Percentiles rank a stretch among this genome's conserved stretches.
Conservation (phyloP, 352 stramenopile genomes). For the Phytophthora quininea region DNA sequence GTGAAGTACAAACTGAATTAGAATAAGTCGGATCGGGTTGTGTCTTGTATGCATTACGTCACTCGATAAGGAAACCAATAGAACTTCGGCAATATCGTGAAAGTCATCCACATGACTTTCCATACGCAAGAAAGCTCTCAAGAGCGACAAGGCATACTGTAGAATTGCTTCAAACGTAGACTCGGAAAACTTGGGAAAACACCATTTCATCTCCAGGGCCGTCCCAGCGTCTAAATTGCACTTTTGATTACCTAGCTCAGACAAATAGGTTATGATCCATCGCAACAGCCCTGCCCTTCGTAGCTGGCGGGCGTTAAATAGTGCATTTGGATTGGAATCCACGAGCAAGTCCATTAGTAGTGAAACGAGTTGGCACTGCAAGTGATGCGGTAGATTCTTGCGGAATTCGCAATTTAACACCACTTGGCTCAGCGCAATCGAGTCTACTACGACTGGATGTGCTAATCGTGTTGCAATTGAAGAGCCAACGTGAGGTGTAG, state of each 20-base stretch:
- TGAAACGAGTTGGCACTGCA: constrained; percentile 62
- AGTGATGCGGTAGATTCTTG: constrained; percentile 35
- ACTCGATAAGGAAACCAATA: constrained; percentile 58
- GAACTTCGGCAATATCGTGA: constrained; percentile 40
- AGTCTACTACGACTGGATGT: constrained; percentile 62
- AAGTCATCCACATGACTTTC: constrained; percentile 72
- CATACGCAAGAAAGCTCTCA: constrained; percentile 52
- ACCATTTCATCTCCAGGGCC: constrained; percentile 51
- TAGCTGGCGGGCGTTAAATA: constrained; percentile 81
- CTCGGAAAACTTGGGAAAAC: constrained; percentile 55
- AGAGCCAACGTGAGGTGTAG: background rate
- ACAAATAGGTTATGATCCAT: constrained; percentile 67
- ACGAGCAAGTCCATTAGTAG: constrained; percentile 56
- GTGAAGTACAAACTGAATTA: constrained; percentile 64
- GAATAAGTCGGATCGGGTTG: constrained; percentile 42
- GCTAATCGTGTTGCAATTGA: constrained; percentile 1
- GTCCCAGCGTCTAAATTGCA: constrained; percentile 32
- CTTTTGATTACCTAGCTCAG: constrained; percentile 54
- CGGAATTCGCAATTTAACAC: constrained; percentile 59
- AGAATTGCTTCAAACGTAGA: constrained; percentile 53
- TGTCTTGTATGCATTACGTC: constrained; percentile 31
- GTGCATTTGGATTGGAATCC: constrained; percentile 62
- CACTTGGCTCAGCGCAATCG: constrained; percentile 53
- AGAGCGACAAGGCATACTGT: constrained; percentile 45
- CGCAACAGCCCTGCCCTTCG: constrained; percentile 52